Percentiles rank a stretch among this genome's conserved stretches.
Evolutionary conservation across 805 yeast species (phyloP).

Genomic region (Pachysolen tannophilus): DNA sequence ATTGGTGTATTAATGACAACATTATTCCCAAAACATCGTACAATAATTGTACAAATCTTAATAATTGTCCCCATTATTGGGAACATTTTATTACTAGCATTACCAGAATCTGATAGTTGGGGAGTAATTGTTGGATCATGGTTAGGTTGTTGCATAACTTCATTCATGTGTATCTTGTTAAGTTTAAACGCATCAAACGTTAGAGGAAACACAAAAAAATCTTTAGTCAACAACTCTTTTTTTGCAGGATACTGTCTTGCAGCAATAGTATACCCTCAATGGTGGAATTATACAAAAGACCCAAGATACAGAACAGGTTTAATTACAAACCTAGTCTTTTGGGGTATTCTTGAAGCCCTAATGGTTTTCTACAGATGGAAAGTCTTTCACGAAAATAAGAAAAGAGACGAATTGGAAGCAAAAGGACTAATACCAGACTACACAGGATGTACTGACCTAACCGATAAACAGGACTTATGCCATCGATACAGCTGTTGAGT

Average conservation of each 20-base stretch:
- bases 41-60: conserved; percentile 12
- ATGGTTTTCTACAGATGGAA: conserved; percentile 19
- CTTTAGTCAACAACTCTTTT: conserved; percentile 7
- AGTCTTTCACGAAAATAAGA: conserved; percentile 17
- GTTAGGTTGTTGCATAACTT: conserved; percentile 13
- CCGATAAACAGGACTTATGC: conserved; percentile 18
- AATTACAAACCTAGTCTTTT: conserved; percentile 19
- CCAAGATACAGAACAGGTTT: conserved; percentile 14
- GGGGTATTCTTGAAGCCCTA: conserved; percentile 17
- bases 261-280: conserved; percentile 15
- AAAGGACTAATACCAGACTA: conserved; percentile 12
- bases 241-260: conserved; percentile 15
- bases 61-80: conserved; percentile 18
- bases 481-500: conserved; percentile 21
- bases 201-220: conserved; percentile 13
- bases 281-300: conserved; percentile 13
- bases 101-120: conserved; percentile 15
- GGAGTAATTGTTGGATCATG: conserved; percentile 12
- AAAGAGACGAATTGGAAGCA: conserved; percentile 14
- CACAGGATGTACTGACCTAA: conserved; percentile 16
- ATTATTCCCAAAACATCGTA: conserved; percentile 17
- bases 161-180: conserved; percentile 13
- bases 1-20: conserved; percentile 14
- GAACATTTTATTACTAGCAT: conserved; percentile 13
- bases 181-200: conserved; percentile 18